These are phyloP conservation scores for Claviceps capensis DNA, from an alignment of 2,329 filamentous ascomycete species.

Conservation along the genomic window DNA sequence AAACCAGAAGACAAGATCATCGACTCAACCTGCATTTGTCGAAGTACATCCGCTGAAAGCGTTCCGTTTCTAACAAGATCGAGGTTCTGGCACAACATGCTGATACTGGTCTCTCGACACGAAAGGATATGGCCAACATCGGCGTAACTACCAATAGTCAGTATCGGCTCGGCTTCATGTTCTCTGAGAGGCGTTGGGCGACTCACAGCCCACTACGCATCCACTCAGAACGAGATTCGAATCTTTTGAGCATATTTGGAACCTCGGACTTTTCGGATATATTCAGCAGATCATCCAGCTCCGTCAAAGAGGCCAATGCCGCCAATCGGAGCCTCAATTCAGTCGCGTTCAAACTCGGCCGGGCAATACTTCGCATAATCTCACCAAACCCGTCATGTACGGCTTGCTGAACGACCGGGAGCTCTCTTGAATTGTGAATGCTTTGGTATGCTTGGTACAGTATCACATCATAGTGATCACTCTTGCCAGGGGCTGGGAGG, in stretches of 20 bases:
- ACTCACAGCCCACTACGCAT: slow-evolving; percentile 68
- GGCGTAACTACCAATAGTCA: slow-evolving; percentile 39
- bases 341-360: slow-evolving; percentile 33
- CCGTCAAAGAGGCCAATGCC: slow-evolving; percentile 59
- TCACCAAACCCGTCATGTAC: slow-evolving; percentile 50
- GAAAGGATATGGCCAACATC: slow-evolving; percentile 72
- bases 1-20: slow-evolving; percentile 62
- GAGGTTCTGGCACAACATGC: slow-evolving; percentile 59
- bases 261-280: slow-evolving; percentile 46
- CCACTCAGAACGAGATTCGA: slow-evolving; percentile 58
- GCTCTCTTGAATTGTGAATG: slow-evolving; percentile 52
- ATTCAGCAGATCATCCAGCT: slow-evolving; percentile 65
- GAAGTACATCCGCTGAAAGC: slow-evolving; percentile 48
- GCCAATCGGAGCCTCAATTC: slow-evolving; percentile 42
- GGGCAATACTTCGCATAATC: slow-evolving; percentile 44
- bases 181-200: neutral
- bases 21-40: slow-evolving; percentile 61
- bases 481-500: slow-evolving; percentile 55
- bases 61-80: slow-evolving; percentile 46
- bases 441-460: slow-evolving; percentile 73
- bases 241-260: slow-evolving; percentile 44
- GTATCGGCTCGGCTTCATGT: slow-evolving; percentile 4
- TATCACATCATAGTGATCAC: slow-evolving; percentile 49
- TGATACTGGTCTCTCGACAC: slow-evolving; percentile 70
- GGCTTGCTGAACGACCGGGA: slow-evolving; percentile 36